A percentile compares a stretch with the other conserved stretches of the same genome.
Evolutionary conservation across 2,329 filamentous ascomycete genomes (phyloP).

Genomic region (Colletotrichum plurivorum): DNA sequence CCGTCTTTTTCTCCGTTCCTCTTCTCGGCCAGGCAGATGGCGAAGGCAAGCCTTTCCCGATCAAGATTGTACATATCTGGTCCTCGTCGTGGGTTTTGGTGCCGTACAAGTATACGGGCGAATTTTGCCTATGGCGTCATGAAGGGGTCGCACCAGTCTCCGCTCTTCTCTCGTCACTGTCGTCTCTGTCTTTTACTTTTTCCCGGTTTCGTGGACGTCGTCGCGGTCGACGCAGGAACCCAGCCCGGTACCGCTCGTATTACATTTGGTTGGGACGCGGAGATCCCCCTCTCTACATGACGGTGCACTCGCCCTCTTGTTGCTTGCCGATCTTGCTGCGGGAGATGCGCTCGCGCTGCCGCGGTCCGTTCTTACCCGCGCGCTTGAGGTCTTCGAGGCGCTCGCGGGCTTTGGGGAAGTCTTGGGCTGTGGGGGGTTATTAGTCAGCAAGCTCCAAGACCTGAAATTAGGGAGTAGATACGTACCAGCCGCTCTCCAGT

Average conservation of each 20-base stretch:
- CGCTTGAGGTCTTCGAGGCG: constrained; percentile 92
- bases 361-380: constrained; percentile 75
- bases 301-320: constrained; percentile 87
- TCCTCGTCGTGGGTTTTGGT: constrained; percentile 1
- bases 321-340: constrained; percentile 86
- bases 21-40: background rate
- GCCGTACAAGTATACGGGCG: constrained; percentile 17
- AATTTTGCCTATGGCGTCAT: no score
- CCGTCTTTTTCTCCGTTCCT: background rate
- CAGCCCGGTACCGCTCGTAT: constrained; percentile 30
- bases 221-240: constrained; percentile 28
- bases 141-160: background rate
- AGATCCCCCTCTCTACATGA: constrained; percentile 75
- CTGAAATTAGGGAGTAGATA: constrained; percentile 45
- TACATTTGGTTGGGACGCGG: background rate
- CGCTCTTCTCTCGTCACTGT: constrained; percentile 5
- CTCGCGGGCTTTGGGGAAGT: constrained; percentile 93
- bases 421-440: constrained; percentile 76
- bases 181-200: constrained; percentile 8
- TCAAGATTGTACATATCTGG: constrained; percentile 16
- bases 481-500: constrained; percentile 96
- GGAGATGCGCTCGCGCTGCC: constrained; percentile 83
- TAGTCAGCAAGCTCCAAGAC: constrained; percentile 43
- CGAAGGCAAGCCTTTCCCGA: background rate
- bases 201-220: constrained; percentile 17